Evolutionary conservation across 495 filamentous ascomycete genomes (phyloP), one percentile per base, ranked within the genome.

Genomic region (Annulohypoxylon stygium): DNA sequence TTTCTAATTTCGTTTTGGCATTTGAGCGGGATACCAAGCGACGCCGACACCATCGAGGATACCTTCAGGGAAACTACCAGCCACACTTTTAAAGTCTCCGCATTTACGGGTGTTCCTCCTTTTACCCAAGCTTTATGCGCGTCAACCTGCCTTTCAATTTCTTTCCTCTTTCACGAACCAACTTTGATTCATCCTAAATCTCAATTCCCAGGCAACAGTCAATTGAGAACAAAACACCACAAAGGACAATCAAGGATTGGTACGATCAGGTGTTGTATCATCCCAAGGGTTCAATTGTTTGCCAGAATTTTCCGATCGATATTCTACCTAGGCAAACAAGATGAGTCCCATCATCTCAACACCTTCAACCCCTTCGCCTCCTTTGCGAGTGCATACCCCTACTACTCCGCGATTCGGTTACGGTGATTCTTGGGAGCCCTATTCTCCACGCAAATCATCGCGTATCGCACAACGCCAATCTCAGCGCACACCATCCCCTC

Each of bases 401-500:
- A 84, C 88, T 54, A 92, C 93, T 43, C 94, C 94, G 16, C 88
- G 87, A 39, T 88, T 90, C 82, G 92, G 92, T 58, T 89, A 85
- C 75, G 86, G 88, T 65, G 92, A 97, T 81, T 78, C 82, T 58
- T 93, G 90, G 80, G 88, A 91, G 70, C 91, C 92, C 25, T 93
- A 91, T 79, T 84, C 84, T 81, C 86, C 88, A 12, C 83, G 89
- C 54, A 87, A 88, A 51, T 90, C 89, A 5, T 80, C 81, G 54
- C 83, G 89, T 65, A 81, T 88, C 18, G 76, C 79, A 11, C 78
- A 85, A 61, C 78, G 77, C 23, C 71, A 83, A 37, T 71, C 73
- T 61, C 73, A 76, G 47, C 80, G 82, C 65, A 84, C 82, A 6
- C 83, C 81, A 12, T 86, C 88, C 11, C 84, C 84, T 0, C 81